A percentile compares a stretch with the other conserved stretches of the same genome.
phyloP scores from a whole-genome alignment of 2,329 filamentous ascomycete species.

The Fusarium tricinctum region DNA sequence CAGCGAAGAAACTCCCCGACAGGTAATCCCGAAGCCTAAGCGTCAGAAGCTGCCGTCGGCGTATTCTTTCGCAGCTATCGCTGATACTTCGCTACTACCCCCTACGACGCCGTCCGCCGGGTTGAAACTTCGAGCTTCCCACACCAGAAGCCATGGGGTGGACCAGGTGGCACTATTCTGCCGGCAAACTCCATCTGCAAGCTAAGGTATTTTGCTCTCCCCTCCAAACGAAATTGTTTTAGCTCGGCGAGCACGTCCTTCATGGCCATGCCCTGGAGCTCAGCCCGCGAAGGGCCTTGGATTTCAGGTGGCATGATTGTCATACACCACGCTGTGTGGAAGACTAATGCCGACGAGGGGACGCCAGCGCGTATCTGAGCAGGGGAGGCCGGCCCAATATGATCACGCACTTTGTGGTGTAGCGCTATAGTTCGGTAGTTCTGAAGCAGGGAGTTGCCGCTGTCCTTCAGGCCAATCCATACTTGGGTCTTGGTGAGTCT shows the following conservation, averaged over 20 bases:
- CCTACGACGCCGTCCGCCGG: conserved; percentile 8
- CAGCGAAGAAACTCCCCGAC: neutral
- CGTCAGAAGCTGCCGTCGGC: too few relatives aligned
- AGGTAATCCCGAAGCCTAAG: neutral
- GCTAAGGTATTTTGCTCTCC: conserved; percentile 50
- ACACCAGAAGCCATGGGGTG: conserved; percentile 56
- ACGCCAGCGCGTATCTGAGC: conserved; percentile 65
- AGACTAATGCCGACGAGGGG: conserved; percentile 61
- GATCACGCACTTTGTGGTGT: conserved; percentile 53
- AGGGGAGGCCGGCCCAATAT: conserved; percentile 63
- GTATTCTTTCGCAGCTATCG: conserved; percentile 4
- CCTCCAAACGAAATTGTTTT: conserved; percentile 56
- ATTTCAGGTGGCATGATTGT: conserved; percentile 57
- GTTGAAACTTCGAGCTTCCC: conserved; percentile 49
- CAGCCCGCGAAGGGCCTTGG: conserved; percentile 47
- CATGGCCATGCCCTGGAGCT: conserved; percentile 60
- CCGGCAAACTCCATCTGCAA: conserved; percentile 24
- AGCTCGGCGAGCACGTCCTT: conserved; percentile 60
- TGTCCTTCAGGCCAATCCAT: conserved; percentile 62
- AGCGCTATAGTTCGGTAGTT: conserved; percentile 64
- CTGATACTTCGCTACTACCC: conserved; percentile 25
- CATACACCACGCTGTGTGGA: conserved; percentile 67
- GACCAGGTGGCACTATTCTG: conserved; percentile 30
- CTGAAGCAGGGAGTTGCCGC: conserved; percentile 57
- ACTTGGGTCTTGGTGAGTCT: conserved; percentile 51